Percentiles rank a stretch among this genome's conserved stretches.
Evolutionary conservation across 192 early-diverging fungal genomes (phyloP).

Genomic region (Endogone sp.): DNA sequence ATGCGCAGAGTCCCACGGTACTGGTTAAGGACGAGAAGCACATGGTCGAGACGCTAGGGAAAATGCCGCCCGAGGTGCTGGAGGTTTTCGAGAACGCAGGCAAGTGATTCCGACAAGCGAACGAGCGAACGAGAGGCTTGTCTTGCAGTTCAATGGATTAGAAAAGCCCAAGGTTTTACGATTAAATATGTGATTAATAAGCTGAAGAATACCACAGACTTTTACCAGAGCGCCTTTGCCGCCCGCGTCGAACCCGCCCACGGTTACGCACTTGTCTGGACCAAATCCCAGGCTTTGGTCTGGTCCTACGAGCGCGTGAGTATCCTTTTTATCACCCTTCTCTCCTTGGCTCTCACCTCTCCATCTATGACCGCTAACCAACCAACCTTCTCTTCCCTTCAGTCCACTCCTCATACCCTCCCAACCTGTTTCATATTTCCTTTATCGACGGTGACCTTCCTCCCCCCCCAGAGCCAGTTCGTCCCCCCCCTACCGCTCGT

Average conservation of each 20-base stretch:
- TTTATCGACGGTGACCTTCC: not conserved
- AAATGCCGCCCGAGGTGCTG: not conserved
- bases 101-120: too few relatives aligned
- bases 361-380: too few relatives aligned
- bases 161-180: not conserved
- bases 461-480: not conserved
- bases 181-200: not conserved
- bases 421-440: not conserved
- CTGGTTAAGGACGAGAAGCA: not conserved
- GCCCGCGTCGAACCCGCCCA: not conserved
- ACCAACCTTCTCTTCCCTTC: not conserved
- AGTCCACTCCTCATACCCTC: not conserved
- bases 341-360: not conserved
- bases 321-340: not conserved
- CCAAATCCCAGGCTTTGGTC: not conserved
- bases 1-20: not conserved
- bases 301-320: not conserved
- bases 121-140: too few relatives aligned
- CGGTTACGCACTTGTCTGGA: not conserved
- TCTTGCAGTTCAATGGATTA: not conserved
- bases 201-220: not conserved
- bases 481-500: slow-evolving; percentile 9
- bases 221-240: not conserved
- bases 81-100: not conserved
- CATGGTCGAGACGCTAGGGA: not conserved